Evolutionary conservation across 192 early-diverging fungal genomes (phyloP), one percentile per base, ranked within the genome.

Genomic region (Entomortierella parvispora): DNA sequence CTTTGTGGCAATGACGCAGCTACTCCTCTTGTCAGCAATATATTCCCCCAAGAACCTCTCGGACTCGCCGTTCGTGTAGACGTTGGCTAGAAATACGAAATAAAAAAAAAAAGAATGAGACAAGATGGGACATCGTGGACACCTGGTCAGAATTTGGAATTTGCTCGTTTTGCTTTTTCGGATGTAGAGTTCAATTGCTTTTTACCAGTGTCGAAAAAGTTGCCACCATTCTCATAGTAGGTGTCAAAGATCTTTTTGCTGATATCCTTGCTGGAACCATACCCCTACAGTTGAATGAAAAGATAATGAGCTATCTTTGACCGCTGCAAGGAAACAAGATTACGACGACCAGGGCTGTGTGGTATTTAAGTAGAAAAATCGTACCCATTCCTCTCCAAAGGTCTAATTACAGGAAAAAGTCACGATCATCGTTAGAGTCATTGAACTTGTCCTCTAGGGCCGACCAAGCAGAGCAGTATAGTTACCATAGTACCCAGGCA

Each of bases 1-100:
- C 58, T 90, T 90, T 52, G 88, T 88, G 0, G 88, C 87, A 33
- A 90, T 46, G 4, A 88, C 87, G 25, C 90, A 77, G 26, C 85
- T 68, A 46, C 83, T 83, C 44, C 88, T 81, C 33, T 86, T 85
- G 50, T 80, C 62, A 0, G 68, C 40, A 12, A 91, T 62, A 37
- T 84, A 88, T 40, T 86, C 80, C 20, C 89, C 88, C 29, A 90
- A 57, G 66, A 89, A 84, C 2, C 58, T 20, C 60, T 91, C 89
- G 34, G 69, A 76, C 40, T 89, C 71, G 0, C 84, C 88, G 49
- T 90, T 82, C 33, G 69, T 74, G 65, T 90, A 89, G 6, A 81
- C 80, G 43, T 92, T 81, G 28, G 88, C 87, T 59, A 66, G 2
- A 25, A 25, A 33, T 14, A 14, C 18, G 9, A 50, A 31, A 2